Percentiles rank a stretch among this genome's conserved stretches.
Evolutionary conservation across 1,284 basidiomycete species (phyloP).

Genomic region (Volvariella volvacea): DNA sequence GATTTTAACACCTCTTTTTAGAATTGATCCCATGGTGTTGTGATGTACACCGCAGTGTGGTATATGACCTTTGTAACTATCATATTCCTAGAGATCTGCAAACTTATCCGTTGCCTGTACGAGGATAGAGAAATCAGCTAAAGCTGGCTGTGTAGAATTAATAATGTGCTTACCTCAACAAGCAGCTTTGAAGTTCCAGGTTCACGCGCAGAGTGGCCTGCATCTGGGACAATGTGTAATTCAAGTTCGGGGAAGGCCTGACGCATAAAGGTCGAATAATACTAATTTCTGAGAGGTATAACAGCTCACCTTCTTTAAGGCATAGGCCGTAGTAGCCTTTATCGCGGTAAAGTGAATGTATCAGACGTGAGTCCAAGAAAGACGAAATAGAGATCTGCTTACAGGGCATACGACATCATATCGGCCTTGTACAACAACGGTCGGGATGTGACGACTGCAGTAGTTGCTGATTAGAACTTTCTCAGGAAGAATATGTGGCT

Average conservation of each 20-base stretch:
- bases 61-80: background rate
- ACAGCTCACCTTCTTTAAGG: conserved; percentile 58
- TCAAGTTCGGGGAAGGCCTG: conserved; percentile 75
- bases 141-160: background rate
- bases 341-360: conserved; percentile 1
- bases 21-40: no score
- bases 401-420: conserved; percentile 80
- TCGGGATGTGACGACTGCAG: conserved; percentile 76
- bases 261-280: conserved; percentile 3
- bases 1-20: no score
- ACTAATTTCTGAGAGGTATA: background rate
- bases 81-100: conserved; percentile 27
- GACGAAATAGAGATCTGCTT: conserved; percentile 16
- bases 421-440: conserved; percentile 80
- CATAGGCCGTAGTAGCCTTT: conserved; percentile 74
- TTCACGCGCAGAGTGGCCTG: conserved; percentile 86
- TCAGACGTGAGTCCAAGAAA: no score
- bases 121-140: conserved; percentile 3
- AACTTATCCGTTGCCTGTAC: conserved; percentile 37
- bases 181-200: conserved; percentile 67
- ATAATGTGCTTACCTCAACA: conserved; percentile 48
- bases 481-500: no score
- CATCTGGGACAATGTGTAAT: conserved; percentile 82
- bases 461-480: no score
- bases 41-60: no score